phyloP scores from a whole-genome alignment of 2,329 filamentous ascomycete genomes.

The Botryotinia globosa region DNA sequence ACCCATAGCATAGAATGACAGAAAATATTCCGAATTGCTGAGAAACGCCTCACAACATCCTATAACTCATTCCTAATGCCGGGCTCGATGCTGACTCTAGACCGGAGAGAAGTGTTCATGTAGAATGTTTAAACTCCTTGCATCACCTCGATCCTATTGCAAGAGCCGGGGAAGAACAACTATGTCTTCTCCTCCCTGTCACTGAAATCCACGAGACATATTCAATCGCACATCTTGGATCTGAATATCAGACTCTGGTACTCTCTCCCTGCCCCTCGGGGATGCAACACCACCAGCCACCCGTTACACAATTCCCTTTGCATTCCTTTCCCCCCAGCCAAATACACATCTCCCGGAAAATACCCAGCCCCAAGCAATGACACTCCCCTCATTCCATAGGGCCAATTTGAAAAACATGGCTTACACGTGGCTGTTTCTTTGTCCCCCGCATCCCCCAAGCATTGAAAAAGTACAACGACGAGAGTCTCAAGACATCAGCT shows the following conservation, averaged over 20 bases:
- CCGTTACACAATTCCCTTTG: not conserved
- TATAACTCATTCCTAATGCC: not conserved
- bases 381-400: slow-evolving; percentile 6
- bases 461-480: not conserved
- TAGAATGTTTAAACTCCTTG: not conserved
- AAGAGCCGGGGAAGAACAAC: not conserved
- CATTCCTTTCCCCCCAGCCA: not conserved
- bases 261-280: not conserved
- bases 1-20: not conserved
- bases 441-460: not conserved
- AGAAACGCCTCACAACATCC: not conserved
- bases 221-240: not conserved
- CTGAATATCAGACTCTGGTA: not conserved
- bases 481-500: not conserved
- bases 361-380: slow-evolving; percentile 4
- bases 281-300: not conserved
- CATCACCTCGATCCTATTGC: not conserved
- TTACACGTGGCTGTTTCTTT: slow-evolving; percentile 6
- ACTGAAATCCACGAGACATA: not conserved
- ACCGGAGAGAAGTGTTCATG: not conserved
- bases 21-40: not conserved
- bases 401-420: not conserved
- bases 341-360: not conserved
- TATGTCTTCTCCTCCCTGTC: not conserved
- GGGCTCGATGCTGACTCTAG: not conserved